Base-by-base conservation (phyloP, 805 yeast species). In the Nakazawaea holstii region DNA sequence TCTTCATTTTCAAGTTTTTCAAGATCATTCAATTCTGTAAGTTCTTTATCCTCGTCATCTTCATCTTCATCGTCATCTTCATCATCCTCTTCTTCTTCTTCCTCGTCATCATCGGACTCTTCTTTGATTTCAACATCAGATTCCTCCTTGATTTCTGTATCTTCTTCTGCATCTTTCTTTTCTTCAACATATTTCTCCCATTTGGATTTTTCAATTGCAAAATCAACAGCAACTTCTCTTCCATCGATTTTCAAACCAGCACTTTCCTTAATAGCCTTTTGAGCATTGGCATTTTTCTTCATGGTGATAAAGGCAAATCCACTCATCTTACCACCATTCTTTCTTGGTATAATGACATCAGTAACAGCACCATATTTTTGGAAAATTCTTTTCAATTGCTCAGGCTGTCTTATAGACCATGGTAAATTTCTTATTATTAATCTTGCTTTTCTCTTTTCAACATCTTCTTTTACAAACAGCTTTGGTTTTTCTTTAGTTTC, bases 231-330 rank as follows among this genome's bases (percentile, higher is more conserved):
- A 41, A 94, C 97, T 53, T 80, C 84, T 66, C 99, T 80, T 2
- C 90, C 97, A 57, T 82, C 89, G 46, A 94, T 87, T 64, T 87
- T 81, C 60, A 91, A 67, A 7, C 86, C 96, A 44, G 72, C 76
- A 20, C 82, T 72, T 31, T 76, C 89, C 56, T 87, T 87, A 32
- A 91, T 80, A 1, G 97, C 98, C 48, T 70, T 73, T 55, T 79
- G 83, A 43, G 99, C 98, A 52, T 84, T 80, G 28, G 78, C 67
- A 52, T 80, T 73, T 58, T 84, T 87, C 59, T 80, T 80, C 96
- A 94, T 86, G 0, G 94, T 85, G 8, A 94, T 90, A 64, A 94
- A 94, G 0, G 90, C 99, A 75, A 92, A 94, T 9, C 99, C 99
- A 51, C 84, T 71, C 94, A 94, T 86, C 62, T 79, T 82, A 13